Base-by-base conservation (phyloP, 2,329 filamentous ascomycete genomes). In the Uncinocarpus reesii region DNA sequence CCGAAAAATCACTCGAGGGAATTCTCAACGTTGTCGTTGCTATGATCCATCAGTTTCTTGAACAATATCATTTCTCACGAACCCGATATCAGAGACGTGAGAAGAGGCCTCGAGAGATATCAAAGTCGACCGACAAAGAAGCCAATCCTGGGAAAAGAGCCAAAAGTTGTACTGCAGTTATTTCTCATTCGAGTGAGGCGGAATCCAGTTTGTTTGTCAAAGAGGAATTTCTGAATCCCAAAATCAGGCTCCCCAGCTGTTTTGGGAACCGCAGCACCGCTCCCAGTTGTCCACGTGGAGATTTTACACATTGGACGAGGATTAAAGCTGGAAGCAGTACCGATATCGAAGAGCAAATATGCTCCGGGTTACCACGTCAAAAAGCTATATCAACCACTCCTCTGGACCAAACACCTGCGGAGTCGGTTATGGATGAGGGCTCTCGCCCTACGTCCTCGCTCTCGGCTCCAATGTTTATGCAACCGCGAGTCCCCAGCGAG, bases 11-110 rank as follows among this genome's bases (percentile, higher is more conserved):
- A 10, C 53, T 86, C n/a, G 70, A 75, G 21, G 65, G 70, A 1
- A 74, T 86, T 1, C 56, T 77, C 0, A 77, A 83, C 36, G 71
- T 95, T 2, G 60, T 95, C 7, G 74, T 74, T 42, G 79, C 79
- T 0, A 77, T 89, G 60, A 71, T 85, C 21, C 76, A 74, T 42
- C 79, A 87, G 51, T 95, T 94, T 65, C 67, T 96, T 5, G 79
- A 78, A 48, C 80, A 80, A 23, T 75, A 92, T 57, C 73, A 83
- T 52, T 83, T 90, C 56, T 38, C 26, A 16, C 73, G 75, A 3
- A 81, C 84, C 7, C 72, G 64, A 52, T 36, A 52, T 43, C 41
- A 18, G 11, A 28, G 28, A 21, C 15, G 16, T 18, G 42, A 49
- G 10, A 38, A 37, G 29, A 48, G 16, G 23, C 15, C 29, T 16